phyloP scores from a whole-genome alignment of 2,329 filamentous ascomycete genomes.

The Trichoderma brevicompactum region DNA sequence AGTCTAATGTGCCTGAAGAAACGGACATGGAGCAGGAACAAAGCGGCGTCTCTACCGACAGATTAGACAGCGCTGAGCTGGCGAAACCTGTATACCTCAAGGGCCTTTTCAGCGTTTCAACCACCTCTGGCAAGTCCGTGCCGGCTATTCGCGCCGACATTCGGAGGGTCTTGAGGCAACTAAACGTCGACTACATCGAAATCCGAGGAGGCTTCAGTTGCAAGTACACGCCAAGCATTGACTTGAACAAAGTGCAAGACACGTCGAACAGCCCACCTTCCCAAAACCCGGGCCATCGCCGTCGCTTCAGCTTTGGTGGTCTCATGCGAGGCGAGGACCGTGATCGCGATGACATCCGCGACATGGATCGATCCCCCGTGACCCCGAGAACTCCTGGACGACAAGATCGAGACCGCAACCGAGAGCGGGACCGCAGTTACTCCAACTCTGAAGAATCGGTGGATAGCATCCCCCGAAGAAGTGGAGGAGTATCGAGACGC shows the following conservation, averaged over 20 bases:
- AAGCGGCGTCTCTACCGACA: slow-evolving; percentile 64
- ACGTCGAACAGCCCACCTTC: slow-evolving; percentile 61
- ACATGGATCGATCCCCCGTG: slow-evolving; percentile 52
- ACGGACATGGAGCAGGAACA: slow-evolving; percentile 77
- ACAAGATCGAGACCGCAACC: slow-evolving; percentile 47
- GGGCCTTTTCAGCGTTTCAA: slow-evolving; percentile 95
- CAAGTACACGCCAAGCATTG: slow-evolving; percentile 85
- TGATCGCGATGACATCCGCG: slow-evolving; percentile 72
- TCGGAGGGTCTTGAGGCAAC: slow-evolving; percentile 82
- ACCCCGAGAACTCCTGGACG: slow-evolving; percentile 52
- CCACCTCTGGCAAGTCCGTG: slow-evolving; percentile 90
- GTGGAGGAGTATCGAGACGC: slow-evolving; percentile 56
- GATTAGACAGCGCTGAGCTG: slow-evolving; percentile 71
- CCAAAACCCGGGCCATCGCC: slow-evolving; percentile 63
- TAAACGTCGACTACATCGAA: slow-evolving; percentile 89
- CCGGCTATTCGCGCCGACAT: slow-evolving; percentile 85
- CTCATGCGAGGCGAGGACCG: slow-evolving; percentile 60
- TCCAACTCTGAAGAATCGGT: slow-evolving; percentile 87
- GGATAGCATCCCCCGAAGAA: slow-evolving; percentile 66
- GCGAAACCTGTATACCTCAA: slow-evolving; percentile 96
- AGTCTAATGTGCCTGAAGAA: slow-evolving; percentile 86
- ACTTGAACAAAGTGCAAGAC: slow-evolving; percentile 74
- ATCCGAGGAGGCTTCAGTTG: slow-evolving; percentile 95
- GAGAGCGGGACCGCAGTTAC: slow-evolving; percentile 72
- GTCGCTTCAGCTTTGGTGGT: slow-evolving; percentile 84